Base-by-base conservation (phyloP, 257 asterid species). In the Marsdenia floribunda region DNA sequence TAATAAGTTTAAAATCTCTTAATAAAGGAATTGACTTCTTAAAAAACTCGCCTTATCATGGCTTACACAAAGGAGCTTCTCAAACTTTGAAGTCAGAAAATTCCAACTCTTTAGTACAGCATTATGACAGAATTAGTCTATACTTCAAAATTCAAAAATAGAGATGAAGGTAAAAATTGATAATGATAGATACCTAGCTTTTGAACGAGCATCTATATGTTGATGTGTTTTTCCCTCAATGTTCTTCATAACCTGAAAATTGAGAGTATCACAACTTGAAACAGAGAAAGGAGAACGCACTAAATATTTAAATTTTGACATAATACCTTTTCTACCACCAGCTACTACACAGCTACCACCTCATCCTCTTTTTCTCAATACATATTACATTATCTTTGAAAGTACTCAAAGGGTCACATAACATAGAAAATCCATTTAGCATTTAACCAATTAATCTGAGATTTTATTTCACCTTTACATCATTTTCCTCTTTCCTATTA, bases 131-230 rank as follows among this genome's bases (percentile, higher is more conserved):
- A 75, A 35, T 15, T 29, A 58, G 38, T 22, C 42, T 3, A 73
- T 2, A 58, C 3, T 6, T 24, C 47, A 44, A 44, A 73, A 46
- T 9, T 21, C 22, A 64, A 75, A 75, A 55, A 35, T 22, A 49
- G 60, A 73, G 71, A 35, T 33, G 10, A 60, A 49, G 46, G 64
- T 37, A 70, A 63, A 38, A 58, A 38, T 59, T 52, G 59, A 68
- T 8, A 33, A 33, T 13, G 15, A 68, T 65, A 37, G 47, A 74
- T 81, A 86, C 90, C 88, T 83, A 72, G 86, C 80, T 72, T 82
- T 83, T 47, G 90, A 79, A 22, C 90, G 88, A 58, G 90, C 90
- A 82, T 86, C 90, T 70, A 86, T 63, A 61, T 81, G 90, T 59
- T 83, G 83, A 80, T 81, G 82, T n/a, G 88, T 71, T 78, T 79